Percentiles rank a stretch among this genome's conserved stretches.
Evolutionary conservation across 805 yeast species (phyloP).

Genomic region (Saccharomycopsis vini): DNA sequence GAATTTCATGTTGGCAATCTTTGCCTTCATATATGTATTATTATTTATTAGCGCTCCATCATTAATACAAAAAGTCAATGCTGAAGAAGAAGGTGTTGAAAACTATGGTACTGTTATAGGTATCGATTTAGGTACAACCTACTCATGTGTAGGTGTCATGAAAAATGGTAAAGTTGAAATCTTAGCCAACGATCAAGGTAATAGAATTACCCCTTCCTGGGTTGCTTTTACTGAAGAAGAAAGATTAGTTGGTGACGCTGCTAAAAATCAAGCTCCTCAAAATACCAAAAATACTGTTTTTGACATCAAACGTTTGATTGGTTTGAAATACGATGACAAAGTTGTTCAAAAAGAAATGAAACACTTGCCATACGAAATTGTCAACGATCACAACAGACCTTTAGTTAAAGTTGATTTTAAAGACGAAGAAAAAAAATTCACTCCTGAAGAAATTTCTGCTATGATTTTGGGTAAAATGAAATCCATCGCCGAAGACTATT

Average conservation of each 20-base stretch:
- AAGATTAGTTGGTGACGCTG: constrained; percentile 92
- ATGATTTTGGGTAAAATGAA: constrained; percentile 91
- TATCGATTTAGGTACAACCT: constrained; percentile 95
- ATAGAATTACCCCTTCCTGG: constrained; percentile 91
- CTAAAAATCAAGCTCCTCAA: constrained; percentile 89
- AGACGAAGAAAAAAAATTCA: constrained; percentile 68
- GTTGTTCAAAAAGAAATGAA: constrained; percentile 75
- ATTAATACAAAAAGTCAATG: constrained; percentile 11
- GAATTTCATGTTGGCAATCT: constrained; percentile 14
- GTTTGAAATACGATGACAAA: constrained; percentile 67
- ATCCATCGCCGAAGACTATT: constrained; percentile 82
- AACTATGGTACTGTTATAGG: constrained; percentile 69
- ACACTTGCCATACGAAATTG: constrained; percentile 70
- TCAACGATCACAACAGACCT: constrained; percentile 72
- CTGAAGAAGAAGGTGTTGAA: constrained; percentile 26
- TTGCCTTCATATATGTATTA: constrained; percentile 17
- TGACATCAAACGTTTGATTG: constrained; percentile 88
- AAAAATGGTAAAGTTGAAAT: constrained; percentile 83
- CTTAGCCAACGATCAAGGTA: constrained; percentile 93
- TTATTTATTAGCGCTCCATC: constrained; percentile 14
- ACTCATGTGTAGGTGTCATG: constrained; percentile 92
- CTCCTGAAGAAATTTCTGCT: constrained; percentile 90
- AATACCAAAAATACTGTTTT: constrained; percentile 82
- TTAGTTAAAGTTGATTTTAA: constrained; percentile 64
- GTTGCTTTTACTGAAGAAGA: constrained; percentile 90